Conservation (phyloP, 345 rosid genomes). For the Melastoma malabathricum region DNA sequence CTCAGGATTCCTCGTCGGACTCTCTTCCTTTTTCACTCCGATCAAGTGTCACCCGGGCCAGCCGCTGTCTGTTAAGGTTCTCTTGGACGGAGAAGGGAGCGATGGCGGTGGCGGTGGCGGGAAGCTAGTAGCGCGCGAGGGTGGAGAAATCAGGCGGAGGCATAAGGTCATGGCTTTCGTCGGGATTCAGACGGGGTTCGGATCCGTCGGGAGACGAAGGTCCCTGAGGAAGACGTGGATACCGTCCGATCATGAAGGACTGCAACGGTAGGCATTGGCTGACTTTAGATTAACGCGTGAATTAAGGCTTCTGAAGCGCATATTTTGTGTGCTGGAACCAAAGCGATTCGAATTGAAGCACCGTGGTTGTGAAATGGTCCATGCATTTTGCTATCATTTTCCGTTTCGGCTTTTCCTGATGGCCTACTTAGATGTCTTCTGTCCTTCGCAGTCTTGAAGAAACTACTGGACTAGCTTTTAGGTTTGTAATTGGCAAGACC, state of each 20-base stretch:
- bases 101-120: conserved; percentile 3
- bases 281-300: background rate
- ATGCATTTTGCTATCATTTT: background rate
- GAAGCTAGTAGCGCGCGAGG: background rate
- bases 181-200: conserved; percentile 83
- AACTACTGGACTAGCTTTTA: conserved; percentile 67
- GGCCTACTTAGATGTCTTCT: background rate
- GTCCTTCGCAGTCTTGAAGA: conserved; percentile 57
- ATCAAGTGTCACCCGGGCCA: conserved; percentile 13
- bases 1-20: conserved; percentile 33
- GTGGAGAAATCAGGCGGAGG: conserved; percentile 22
- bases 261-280: conserved; percentile 42
- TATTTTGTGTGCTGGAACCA: too few species aligned
- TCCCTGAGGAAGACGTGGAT: conserved; percentile 81
- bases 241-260: conserved; percentile 73
- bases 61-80: conserved; percentile 47
- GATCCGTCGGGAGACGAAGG: conserved; percentile 46
- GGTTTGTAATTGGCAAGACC: conserved; percentile 68
- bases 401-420: background rate
- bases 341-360: too few species aligned
- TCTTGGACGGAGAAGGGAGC: conserved; percentile 36
- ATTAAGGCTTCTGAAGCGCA: too few species aligned
- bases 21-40: conserved; percentile 16
- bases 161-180: conserved; percentile 81
- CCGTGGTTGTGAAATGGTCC: background rate